A percentile compares a stretch with the other conserved stretches of the same genome.
Conservation (phyloP, 352 stramenopile species). For the Phytophthora cajani region DNA sequence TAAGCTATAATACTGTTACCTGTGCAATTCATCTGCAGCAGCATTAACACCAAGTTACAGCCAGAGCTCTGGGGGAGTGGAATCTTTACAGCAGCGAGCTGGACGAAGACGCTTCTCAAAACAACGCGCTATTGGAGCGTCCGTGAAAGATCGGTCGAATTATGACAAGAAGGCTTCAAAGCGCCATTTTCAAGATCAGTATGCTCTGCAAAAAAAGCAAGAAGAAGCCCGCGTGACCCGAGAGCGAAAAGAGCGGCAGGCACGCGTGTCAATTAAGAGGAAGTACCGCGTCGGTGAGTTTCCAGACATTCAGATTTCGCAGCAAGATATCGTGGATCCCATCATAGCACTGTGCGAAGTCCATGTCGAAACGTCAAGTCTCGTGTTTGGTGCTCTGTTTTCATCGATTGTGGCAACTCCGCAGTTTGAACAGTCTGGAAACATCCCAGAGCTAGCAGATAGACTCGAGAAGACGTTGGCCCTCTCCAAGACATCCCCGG, state of each 20-base stretch:
- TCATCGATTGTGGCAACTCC: constrained; percentile 46
- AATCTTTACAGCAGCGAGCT: constrained; percentile 10
- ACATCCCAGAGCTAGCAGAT: constrained; percentile 14
- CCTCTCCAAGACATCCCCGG: constrained; percentile 36
- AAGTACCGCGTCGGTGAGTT: constrained; percentile 76
- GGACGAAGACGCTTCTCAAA: constrained; percentile 45
- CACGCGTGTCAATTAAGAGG: constrained; percentile 70
- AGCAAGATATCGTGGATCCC: constrained; percentile 69
- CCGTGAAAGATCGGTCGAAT: constrained; percentile 18
- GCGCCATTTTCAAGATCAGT: constrained; percentile 70
- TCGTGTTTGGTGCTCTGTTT: constrained; percentile 56
- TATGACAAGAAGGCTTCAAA: constrained; percentile 45
- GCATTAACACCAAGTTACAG: constrained; percentile 13
- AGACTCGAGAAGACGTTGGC: constrained; percentile 30
- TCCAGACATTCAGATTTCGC: constrained; percentile 83
- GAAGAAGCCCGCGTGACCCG: constrained; percentile 60
- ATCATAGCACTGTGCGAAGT: constrained; percentile 68
- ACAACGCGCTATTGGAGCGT: constrained; percentile 3
- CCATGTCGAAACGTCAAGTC: constrained; percentile 49
- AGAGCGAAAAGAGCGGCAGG: constrained; percentile 52
- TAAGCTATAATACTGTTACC: constrained; percentile 1
- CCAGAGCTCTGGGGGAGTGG: constrained; percentile 12
- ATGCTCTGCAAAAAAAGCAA: constrained; percentile 59
- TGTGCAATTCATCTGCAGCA: constrained; percentile 8
- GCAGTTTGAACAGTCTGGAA: constrained; percentile 39